Percentiles rank a stretch among this genome's conserved stretches.
These are phyloP conservation scores for Thielaviopsis populi DNA, from an alignment of 2,329 filamentous ascomycete genomes.

Conservation along the genomic window DNA sequence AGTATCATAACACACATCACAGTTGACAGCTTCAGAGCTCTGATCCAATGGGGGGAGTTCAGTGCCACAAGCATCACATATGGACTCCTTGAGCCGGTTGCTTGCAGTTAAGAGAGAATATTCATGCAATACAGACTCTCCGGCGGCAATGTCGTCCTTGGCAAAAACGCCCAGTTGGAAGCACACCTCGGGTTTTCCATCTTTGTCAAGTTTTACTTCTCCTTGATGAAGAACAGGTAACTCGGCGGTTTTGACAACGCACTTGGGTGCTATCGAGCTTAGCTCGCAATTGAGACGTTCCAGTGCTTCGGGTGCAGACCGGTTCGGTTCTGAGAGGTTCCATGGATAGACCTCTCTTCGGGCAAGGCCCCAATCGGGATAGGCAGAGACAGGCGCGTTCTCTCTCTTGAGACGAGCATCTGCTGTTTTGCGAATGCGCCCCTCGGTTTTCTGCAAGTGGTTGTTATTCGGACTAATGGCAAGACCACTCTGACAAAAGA, in stretches of 20 bases:
- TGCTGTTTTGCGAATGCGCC: constrained; percentile 39
- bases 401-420: constrained; percentile 33
- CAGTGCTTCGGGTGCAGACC: constrained; percentile 54
- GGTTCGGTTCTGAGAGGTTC: constrained; percentile 54
- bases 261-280: constrained; percentile 56
- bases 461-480: constrained; percentile 38
- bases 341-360: constrained; percentile 57
- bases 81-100: constrained; percentile 68
- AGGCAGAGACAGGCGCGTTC: constrained; percentile 35
- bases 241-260: constrained; percentile 60
- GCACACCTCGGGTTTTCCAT: constrained; percentile 40
- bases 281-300: constrained; percentile 57
- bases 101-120: constrained; percentile 79
- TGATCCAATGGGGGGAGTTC: constrained; percentile 32
- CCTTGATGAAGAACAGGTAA: constrained; percentile 55
- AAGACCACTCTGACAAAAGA: constrained; percentile 49
- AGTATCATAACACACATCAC: constrained; percentile 47
- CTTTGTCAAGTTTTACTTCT: constrained; percentile 32
- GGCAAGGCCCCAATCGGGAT: constrained; percentile 56
- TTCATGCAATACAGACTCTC: constrained; percentile 64
- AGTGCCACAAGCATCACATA: constrained; percentile 79
- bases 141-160: constrained; percentile 60
- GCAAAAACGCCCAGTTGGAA: constrained; percentile 85
- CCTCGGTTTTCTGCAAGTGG: constrained; percentile 39
- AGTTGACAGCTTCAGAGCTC: constrained; percentile 29